These are phyloP conservation scores for Clonostachys solani DNA, from an alignment of 2,329 filamentous ascomycete genomes.

Conservation along the genomic window DNA sequence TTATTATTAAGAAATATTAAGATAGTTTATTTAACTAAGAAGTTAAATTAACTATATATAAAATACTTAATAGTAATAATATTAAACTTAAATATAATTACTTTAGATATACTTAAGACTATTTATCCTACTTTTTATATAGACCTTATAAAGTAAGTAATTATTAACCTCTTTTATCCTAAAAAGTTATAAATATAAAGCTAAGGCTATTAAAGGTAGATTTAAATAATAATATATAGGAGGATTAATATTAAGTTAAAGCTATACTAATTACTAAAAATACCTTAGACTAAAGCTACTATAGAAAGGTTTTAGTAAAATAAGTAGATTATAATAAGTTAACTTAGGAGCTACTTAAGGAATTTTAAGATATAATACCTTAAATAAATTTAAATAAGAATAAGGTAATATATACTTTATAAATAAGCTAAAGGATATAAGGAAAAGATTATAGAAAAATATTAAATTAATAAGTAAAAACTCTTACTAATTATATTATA, in stretches of 20 bases:
- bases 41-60: neutral
- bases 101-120: neutral
- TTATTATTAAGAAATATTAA: neutral
- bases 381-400: neutral
- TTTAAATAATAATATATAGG: neutral
- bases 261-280: constrained; percentile 6
- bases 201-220: neutral
- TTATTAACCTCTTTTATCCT: neutral
- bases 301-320: neutral
- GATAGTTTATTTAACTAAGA: neutral
- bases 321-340: neutral
- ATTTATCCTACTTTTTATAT: neutral
- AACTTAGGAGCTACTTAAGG: neutral
- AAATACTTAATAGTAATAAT: neutral
- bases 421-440: neutral
- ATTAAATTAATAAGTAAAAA: neutral
- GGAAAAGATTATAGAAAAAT: neutral
- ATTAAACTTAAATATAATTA: neutral
- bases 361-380: neutral
- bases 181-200: neutral
- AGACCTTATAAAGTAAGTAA: neutral
- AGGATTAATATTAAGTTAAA: neutral
- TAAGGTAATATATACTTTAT: neutral
- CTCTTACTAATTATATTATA: too few species aligned
- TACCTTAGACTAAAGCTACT: neutral